These are phyloP conservation scores for Sporobolomyces phaffii DNA, from an alignment of 768 basidiomycete genomes.

Conservation along the genomic window DNA sequence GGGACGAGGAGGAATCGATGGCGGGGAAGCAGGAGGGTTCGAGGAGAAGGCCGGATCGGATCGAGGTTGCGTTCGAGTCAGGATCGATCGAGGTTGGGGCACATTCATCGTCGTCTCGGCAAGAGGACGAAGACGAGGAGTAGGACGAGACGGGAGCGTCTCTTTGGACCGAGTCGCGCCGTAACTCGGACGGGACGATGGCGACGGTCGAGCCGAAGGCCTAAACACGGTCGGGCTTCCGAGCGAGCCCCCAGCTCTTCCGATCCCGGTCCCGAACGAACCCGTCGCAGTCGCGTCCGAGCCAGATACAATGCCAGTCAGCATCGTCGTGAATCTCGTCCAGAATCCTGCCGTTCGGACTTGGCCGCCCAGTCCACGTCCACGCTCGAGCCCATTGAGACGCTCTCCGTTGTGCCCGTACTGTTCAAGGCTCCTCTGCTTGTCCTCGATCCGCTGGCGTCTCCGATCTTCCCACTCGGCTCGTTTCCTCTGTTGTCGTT, in stretches of 20 bases:
- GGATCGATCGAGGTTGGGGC: background rate
- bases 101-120: too few relatives aligned
- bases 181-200: background rate
- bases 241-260: constrained; percentile 1
- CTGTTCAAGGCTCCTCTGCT: background rate
- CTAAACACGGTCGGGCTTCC: constrained; percentile 1
- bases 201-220: background rate
- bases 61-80: background rate
- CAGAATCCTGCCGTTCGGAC: too few relatives aligned
- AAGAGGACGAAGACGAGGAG: background rate
- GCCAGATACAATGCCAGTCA: too few relatives aligned
- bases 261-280: background rate
- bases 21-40: background rate
- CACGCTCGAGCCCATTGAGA: too few relatives aligned
- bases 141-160: background rate
- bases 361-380: too few relatives aligned
- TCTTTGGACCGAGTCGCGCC: background rate
- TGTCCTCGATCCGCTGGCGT: background rate
- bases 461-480: constrained; percentile 22
- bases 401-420: too few relatives aligned
- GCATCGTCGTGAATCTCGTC: background rate
- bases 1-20: background rate
- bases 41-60: background rate
- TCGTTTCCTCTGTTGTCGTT: background rate
- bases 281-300: too few relatives aligned